Conservation (phyloP, 768 basidiomycete genomes). For the Russula vinacea region DNA sequence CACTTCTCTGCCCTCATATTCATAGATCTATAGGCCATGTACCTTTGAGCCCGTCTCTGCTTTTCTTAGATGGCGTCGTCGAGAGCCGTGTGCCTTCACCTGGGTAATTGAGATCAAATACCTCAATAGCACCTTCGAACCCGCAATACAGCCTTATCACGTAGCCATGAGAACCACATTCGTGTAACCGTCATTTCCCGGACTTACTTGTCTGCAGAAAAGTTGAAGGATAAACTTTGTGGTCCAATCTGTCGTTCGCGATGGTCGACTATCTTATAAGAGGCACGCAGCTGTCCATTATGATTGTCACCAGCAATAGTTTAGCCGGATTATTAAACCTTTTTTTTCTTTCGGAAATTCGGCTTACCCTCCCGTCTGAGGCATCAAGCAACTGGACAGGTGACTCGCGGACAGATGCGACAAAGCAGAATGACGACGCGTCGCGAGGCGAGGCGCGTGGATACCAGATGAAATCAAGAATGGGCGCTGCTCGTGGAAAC, state of each 20-base stretch:
- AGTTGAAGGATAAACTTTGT: conserved; percentile 76
- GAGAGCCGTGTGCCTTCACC: conserved; percentile 69
- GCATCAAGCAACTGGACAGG: conserved; percentile 87
- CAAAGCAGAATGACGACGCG: conserved; percentile 73
- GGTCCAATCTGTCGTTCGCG: conserved; percentile 89
- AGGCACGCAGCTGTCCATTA: conserved; percentile 70
- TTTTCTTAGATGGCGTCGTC: conserved; percentile 72
- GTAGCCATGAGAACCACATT: not conserved
- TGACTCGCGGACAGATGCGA: conserved; percentile 77
- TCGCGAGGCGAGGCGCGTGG: conserved; percentile 62
- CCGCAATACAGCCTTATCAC: conserved; percentile 75
- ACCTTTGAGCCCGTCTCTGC: conserved; percentile 88
- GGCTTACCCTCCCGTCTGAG: conserved; percentile 63
- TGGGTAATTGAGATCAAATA: conserved; percentile 72
- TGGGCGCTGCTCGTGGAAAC: conserved; percentile 59
- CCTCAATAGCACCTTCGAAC: conserved; percentile 79
- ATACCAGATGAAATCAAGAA: conserved; percentile 83
- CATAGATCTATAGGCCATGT: conserved; percentile 11
- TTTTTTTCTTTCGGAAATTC: not conserved
- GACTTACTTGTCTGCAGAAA: conserved; percentile 58
- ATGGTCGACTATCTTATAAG: conserved; percentile 90
- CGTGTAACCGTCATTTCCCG: not conserved
- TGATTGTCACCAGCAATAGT: not conserved
- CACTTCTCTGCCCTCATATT: not conserved
- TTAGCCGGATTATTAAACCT: not conserved